phyloP scores from a whole-genome alignment of 2,329 filamentous ascomycete genomes.

The Fusarium xyrophilum region DNA sequence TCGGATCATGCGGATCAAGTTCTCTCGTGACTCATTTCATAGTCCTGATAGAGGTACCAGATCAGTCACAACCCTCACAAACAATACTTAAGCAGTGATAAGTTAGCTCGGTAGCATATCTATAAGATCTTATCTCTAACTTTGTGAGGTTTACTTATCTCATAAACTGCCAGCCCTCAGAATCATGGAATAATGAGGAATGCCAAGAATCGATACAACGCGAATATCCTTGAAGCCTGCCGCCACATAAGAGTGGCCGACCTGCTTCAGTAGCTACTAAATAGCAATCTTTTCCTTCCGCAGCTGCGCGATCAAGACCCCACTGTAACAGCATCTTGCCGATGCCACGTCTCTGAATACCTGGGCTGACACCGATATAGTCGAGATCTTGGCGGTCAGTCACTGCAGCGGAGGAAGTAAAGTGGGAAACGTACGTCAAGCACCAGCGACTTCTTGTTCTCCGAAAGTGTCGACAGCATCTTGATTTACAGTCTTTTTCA shows the following conservation, averaged over 20 bases:
- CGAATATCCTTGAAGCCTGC: constrained; percentile 2
- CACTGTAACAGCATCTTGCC: background rate
- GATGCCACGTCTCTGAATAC: constrained; percentile 5
- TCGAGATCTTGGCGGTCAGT: constrained; percentile 6
- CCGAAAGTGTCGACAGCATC: constrained; percentile 1
- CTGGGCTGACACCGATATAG: constrained; percentile 7
- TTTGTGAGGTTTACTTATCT: too few species aligned
- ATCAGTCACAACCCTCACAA: background rate
- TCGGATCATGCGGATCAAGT: background rate
- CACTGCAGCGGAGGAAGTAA: fast-evolving
- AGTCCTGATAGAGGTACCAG: fast-evolving
- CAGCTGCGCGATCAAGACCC: background rate
- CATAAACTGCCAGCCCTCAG: background rate
- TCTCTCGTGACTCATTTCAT: fast-evolving
- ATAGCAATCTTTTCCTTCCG: constrained; percentile 5
- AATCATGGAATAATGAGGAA: constrained; percentile 21
- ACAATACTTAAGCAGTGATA: background rate
- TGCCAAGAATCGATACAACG: background rate
- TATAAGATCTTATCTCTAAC: fast-evolving
- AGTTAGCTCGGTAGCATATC: too few species aligned
- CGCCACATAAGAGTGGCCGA: constrained; percentile 1
- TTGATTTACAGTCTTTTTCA: constrained; percentile 7
- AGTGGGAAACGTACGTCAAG: background rate
- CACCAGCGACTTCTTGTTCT: background rate
- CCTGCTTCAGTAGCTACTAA: constrained; percentile 11